Conservation (phyloP, 371 early-diverging fungal genomes). For the Umbelopsis sp. region DNA sequence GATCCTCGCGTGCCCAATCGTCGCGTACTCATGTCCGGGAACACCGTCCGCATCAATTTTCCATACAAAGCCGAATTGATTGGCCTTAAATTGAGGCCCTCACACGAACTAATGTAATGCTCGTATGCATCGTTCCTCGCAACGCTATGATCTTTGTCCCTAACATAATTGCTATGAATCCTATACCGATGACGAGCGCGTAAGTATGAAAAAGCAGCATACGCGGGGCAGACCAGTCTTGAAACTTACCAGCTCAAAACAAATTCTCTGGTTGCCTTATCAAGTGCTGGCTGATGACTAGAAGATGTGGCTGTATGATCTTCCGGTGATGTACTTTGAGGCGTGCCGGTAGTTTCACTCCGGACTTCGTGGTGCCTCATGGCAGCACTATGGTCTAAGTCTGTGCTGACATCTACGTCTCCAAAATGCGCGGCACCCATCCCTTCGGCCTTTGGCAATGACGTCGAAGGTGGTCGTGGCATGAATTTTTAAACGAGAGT, state of each 20-base stretch:
- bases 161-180: constrained; percentile 60
- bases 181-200: constrained; percentile 23
- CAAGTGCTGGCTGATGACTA: neutral
- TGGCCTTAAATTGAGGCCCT: constrained; percentile 42
- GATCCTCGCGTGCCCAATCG: constrained; percentile 67
- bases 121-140: constrained; percentile 66
- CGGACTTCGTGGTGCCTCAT: neutral
- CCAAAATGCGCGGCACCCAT: neutral
- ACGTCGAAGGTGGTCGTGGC: neutral
- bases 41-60: constrained; percentile 64
- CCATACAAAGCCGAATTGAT: constrained; percentile 75
- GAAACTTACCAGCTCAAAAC: neutral
- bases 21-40: constrained; percentile 64
- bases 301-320: neutral
- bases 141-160: constrained; percentile 55
- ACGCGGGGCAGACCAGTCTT: neutral
- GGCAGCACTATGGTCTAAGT: neutral
- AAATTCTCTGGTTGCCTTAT: constrained; percentile 12
- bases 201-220: neutral
- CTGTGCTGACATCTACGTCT: neutral
- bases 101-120: constrained; percentile 58
- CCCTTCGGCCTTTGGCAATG: neutral
- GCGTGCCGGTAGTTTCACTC: constrained; percentile 1
- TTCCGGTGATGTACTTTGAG: neutral
- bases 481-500: neutral